Evolutionary conservation across 441 rosid species (phyloP).

Genomic region (Populus hybrid): DNA sequence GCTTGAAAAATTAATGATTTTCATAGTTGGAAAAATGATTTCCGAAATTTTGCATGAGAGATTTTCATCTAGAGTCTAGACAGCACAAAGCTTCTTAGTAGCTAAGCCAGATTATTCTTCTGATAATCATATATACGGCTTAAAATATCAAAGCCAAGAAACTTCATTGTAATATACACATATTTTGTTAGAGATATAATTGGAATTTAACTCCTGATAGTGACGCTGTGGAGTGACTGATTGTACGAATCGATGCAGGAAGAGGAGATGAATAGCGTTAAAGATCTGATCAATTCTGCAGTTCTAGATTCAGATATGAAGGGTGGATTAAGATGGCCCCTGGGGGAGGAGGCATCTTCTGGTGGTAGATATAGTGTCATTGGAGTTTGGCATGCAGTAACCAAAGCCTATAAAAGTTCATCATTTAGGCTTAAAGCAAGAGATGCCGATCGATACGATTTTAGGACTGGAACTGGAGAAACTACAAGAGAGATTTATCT

Average conservation of each 20-base stretch:
- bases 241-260: slow-evolving; percentile 37
- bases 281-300: slow-evolving; percentile 44
- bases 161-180: background rate
- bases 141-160: background rate
- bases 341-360: slow-evolving; percentile 33
- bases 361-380: slow-evolving; percentile 39
- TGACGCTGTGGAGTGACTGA: background rate
- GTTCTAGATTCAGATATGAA: slow-evolving; percentile 50
- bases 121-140: background rate
- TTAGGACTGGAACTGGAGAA: slow-evolving; percentile 38
- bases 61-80: background rate
- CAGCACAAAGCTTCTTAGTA: background rate
- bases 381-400: slow-evolving; percentile 45
- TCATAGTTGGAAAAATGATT: background rate
- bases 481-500: slow-evolving; percentile 33
- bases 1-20: background rate
- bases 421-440: slow-evolving; percentile 44
- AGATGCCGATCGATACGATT: slow-evolving; percentile 49
- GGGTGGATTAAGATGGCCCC: slow-evolving; percentile 67
- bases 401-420: slow-evolving; percentile 31
- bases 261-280: slow-evolving; percentile 41
- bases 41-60: background rate
- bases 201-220: background rate
- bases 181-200: background rate
- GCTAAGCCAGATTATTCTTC: background rate